Percentiles rank a stretch among this genome's conserved stretches.
These are phyloP conservation scores for Pichia gijzeniarum DNA, from an alignment of 805 yeast genomes.

Conservation along the genomic window DNA sequence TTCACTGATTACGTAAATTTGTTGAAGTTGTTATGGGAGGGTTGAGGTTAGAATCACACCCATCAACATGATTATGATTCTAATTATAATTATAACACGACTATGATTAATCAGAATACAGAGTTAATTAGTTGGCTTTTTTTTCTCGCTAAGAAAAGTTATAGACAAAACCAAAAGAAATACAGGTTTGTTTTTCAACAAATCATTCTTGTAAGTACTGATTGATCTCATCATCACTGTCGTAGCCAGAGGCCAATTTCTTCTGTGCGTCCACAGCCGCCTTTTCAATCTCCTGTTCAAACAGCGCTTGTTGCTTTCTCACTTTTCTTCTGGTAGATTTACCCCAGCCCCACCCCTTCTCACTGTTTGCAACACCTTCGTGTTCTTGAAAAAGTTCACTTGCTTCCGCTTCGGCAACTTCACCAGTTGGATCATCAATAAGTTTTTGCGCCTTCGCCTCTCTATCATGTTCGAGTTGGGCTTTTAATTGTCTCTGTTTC, in stretches of 20 bases:
- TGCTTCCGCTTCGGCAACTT: conserved; percentile 19
- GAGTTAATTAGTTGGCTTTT: no score
- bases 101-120: no score
- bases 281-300: conserved; percentile 42
- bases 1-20: no score
- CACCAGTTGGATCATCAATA: conserved; percentile 30
- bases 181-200: background rate
- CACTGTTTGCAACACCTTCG: conserved; percentile 24
- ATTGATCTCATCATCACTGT: conserved; percentile 64
- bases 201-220: conserved; percentile 53
- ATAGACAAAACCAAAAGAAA: background rate
- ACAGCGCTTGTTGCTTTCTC: conserved; percentile 46
- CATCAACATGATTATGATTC: no score
- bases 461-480: conserved; percentile 42
- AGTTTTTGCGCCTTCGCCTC: conserved; percentile 33
- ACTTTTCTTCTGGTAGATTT: conserved; percentile 60
- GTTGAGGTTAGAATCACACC: no score
- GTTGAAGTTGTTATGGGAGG: no score
- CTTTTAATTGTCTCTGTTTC: conserved; percentile 45
- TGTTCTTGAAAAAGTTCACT: conserved; percentile 21
- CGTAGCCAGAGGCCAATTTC: conserved; percentile 23
- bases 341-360: conserved; percentile 70
- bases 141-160: no score
- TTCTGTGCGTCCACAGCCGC: conserved; percentile 33
- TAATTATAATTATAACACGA: no score